A percentile compares a stretch with the other conserved stretches of the same genome.
These are phyloP conservation scores for Ascoidea tarda DNA, from an alignment of 805 yeast species.

Conservation along the genomic window DNA sequence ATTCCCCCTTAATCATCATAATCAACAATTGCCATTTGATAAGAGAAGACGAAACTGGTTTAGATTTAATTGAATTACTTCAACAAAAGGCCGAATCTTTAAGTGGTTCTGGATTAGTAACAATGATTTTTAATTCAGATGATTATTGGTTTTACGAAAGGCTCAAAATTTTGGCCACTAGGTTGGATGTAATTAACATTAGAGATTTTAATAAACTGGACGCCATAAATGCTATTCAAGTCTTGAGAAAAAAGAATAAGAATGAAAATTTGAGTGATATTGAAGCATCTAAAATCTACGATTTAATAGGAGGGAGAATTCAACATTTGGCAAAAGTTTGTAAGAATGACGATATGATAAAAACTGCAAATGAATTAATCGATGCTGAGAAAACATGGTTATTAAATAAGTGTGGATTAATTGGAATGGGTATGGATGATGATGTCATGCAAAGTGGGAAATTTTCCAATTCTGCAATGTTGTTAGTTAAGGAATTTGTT, in stretches of 20 bases:
- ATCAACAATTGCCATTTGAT: conserved; percentile 68
- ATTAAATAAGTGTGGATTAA: conserved; percentile 64
- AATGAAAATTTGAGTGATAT: conserved; percentile 24
- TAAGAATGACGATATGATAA: conserved; percentile 36
- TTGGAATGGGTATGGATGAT: conserved; percentile 74
- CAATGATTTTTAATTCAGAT: conserved; percentile 56
- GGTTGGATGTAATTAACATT: conserved; percentile 59
- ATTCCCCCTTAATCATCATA: conserved; percentile 49
- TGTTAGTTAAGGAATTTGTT: conserved; percentile 55
- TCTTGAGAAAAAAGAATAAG: conserved; percentile 28
- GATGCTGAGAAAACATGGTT: conserved; percentile 81
- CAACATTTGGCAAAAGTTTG: conserved; percentile 69
- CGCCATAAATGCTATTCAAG: conserved; percentile 37
- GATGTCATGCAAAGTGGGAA: conserved; percentile 81
- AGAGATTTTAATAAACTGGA: conserved; percentile 44
- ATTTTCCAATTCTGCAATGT: conserved; percentile 61
- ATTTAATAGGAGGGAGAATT: conserved; percentile 71
- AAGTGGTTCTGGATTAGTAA: conserved; percentile 58
- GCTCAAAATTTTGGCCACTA: conserved; percentile 54
- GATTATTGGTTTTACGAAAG: conserved; percentile 83
- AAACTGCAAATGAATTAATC: conserved; percentile 55
- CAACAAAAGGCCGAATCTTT: conserved; percentile 77
- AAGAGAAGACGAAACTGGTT: conserved; percentile 63
- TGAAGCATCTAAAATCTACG: conserved; percentile 40
- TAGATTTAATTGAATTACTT: conserved; percentile 51